phyloP scores from a whole-genome alignment of 306 rosid genomes.

The Vigna trinervia region DNA sequence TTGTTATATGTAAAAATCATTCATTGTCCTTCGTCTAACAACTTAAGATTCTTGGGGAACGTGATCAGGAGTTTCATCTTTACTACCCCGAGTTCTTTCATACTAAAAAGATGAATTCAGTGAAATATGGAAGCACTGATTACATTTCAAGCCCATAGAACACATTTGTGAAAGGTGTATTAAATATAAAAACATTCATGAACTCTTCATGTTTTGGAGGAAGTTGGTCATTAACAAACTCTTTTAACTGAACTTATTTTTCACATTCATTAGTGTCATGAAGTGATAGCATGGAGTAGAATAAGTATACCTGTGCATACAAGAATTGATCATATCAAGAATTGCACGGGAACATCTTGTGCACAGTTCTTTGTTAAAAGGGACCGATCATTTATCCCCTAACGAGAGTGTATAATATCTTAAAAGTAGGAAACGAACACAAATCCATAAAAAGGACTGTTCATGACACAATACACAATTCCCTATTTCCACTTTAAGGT shows the following conservation, averaged over 20 bases:
- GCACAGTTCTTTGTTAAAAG: constrained; percentile 1
- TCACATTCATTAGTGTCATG: neutral
- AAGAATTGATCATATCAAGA: neutral
- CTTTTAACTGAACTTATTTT: neutral
- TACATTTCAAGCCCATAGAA: neutral
- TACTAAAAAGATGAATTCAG: neutral
- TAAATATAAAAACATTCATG: neutral
- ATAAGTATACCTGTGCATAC: neutral
- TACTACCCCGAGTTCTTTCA: neutral
- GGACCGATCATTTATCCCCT: constrained; percentile 7
- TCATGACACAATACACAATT: neutral
- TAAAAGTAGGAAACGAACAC: neutral
- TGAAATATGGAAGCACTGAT: neutral
- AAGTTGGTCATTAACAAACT: neutral
- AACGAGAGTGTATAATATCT: constrained; percentile 8
- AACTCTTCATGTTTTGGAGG: neutral
- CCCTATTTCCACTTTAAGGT: constrained; percentile 7
- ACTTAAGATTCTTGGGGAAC: neutral
- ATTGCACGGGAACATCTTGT: constrained; percentile 6
- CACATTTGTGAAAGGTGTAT: neutral
- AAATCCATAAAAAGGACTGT: neutral
- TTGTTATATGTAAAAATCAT: neutral
- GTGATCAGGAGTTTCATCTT: constrained; percentile 17
- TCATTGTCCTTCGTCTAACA: neutral
- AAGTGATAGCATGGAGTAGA: constrained; percentile 2